A percentile compares a stretch with the other conserved stretches of the same genome.
Evolutionary conservation across 2,329 filamentous ascomycete species (phyloP).

Genomic region (Colletotrichum chlorophyti): DNA sequence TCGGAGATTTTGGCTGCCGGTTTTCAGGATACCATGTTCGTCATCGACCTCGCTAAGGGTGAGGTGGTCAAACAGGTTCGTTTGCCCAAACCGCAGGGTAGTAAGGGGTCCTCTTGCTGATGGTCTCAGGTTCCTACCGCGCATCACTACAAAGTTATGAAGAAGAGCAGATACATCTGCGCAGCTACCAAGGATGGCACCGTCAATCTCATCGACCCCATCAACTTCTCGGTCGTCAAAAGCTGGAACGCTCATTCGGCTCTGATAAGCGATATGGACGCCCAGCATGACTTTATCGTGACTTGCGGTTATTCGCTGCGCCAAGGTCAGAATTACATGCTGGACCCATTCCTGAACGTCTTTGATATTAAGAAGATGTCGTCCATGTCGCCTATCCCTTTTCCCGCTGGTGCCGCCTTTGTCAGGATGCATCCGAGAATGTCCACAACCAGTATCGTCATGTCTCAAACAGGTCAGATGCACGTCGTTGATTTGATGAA

Average conservation of each 20-base stretch:
- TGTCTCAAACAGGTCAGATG: constrained; percentile 90
- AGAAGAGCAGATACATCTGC: constrained; percentile 87
- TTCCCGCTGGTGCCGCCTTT: constrained; percentile 89
- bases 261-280: constrained; percentile 95
- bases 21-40: constrained; percentile 85
- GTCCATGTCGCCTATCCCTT: constrained; percentile 89
- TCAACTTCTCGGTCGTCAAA: constrained; percentile 79
- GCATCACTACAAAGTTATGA: constrained; percentile 89
- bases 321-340: constrained; percentile 74
- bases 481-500: constrained; percentile 97
- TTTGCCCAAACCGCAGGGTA: background rate
- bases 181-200: constrained; percentile 84
- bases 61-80: constrained; percentile 71
- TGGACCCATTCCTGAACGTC: constrained; percentile 93
- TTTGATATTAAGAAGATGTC: constrained; percentile 93
- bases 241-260: constrained; percentile 91
- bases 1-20: constrained; percentile 87
- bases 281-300: constrained; percentile 91
- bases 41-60: constrained; percentile 73
- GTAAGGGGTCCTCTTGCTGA: constrained; percentile 35
- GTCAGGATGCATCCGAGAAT: constrained; percentile 96
- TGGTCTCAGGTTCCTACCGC: constrained; percentile 68
- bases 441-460: constrained; percentile 92
- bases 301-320: constrained; percentile 93
- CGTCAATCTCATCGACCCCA: constrained; percentile 85